These are phyloP conservation scores for Colletotrichum sansevieriae DNA, from an alignment of 2,329 filamentous ascomycete species.

Conservation along the genomic window DNA sequence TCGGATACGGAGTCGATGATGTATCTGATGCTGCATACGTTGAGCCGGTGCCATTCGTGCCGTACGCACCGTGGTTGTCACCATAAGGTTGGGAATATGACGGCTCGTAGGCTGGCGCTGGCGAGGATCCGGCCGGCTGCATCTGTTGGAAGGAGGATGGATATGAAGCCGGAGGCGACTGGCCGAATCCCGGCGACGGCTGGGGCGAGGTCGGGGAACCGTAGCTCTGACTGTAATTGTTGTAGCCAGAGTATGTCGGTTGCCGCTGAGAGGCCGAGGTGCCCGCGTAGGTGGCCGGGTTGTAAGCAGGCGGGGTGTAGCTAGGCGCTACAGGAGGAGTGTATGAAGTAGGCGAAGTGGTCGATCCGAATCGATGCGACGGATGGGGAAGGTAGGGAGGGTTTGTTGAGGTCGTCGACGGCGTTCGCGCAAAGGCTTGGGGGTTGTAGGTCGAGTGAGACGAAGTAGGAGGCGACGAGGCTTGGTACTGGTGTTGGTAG, in stretches of 20 bases:
- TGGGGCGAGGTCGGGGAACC: slow-evolving; percentile 53
- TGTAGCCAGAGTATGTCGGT: slow-evolving; percentile 63
- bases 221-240: slow-evolving; percentile 59
- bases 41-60: slow-evolving; percentile 56
- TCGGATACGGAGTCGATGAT: slow-evolving; percentile 65
- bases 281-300: slow-evolving; percentile 70
- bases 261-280: slow-evolving; percentile 63
- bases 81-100: slow-evolving; percentile 43
- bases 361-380: slow-evolving; percentile 53
- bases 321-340: slow-evolving; percentile 52
- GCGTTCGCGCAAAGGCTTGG: slow-evolving; percentile 70
- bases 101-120: slow-evolving; percentile 53
- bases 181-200: slow-evolving; percentile 52
- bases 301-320: slow-evolving; percentile 68
- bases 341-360: slow-evolving; percentile 54
- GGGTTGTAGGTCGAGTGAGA: slow-evolving; percentile 76
- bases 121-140: slow-evolving; percentile 48
- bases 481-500: slow-evolving; percentile 66
- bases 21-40: slow-evolving; percentile 51
- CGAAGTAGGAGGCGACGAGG: slow-evolving; percentile 60
- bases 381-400: slow-evolving; percentile 63
- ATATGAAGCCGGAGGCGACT: slow-evolving; percentile 54
- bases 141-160: slow-evolving; percentile 36
- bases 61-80: slow-evolving; percentile 51
- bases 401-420: slow-evolving; percentile 67